phyloP scores from a whole-genome alignment of 352 stramenopile species.

The Thalassiosira oceanica region DNA sequence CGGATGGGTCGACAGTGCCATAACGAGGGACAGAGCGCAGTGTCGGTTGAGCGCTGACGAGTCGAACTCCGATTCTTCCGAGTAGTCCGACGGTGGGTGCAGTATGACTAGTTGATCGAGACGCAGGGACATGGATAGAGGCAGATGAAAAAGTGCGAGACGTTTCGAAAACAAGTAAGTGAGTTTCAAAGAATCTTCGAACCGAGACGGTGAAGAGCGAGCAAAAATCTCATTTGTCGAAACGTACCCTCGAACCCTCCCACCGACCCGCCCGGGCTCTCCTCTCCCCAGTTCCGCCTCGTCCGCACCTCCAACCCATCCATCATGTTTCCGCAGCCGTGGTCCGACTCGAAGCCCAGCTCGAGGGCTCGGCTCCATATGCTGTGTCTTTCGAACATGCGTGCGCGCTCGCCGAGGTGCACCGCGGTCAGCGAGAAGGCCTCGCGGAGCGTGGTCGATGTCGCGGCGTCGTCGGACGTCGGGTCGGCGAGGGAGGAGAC shows the following conservation, averaged over 20 bases:
- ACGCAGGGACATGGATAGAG: no score
- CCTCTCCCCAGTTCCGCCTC: neutral
- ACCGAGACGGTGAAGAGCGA: no score
- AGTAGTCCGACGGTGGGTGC: slow-evolving; percentile 7
- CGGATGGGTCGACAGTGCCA: slow-evolving; percentile 26
- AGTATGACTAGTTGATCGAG: no score
- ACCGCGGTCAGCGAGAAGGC: slow-evolving; percentile 33
- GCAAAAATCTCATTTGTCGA: no score
- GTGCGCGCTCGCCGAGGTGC: neutral
- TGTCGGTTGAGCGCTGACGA: slow-evolving; percentile 38
- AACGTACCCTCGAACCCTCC: neutral
- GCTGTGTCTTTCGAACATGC: slow-evolving; percentile 1
- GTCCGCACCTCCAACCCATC: slow-evolving; percentile 28
- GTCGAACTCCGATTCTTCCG: slow-evolving; percentile 1
- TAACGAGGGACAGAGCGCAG: slow-evolving; percentile 39
- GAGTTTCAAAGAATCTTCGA: no score
- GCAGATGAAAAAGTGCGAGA: no score
- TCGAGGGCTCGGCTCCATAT: slow-evolving; percentile 33
- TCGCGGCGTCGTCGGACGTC: neutral
- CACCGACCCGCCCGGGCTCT: neutral
- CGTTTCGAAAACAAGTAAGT: no score
- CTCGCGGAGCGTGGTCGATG: slow-evolving; percentile 4
- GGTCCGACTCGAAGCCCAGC: slow-evolving; percentile 28
- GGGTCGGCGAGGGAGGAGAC: neutral
- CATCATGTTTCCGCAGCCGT: slow-evolving; percentile 39